A percentile compares a stretch with the other conserved stretches of the same genome.
Evolutionary conservation across 768 basidiomycete genomes (phyloP).

Genomic region (Pisolithus sp.): DNA sequence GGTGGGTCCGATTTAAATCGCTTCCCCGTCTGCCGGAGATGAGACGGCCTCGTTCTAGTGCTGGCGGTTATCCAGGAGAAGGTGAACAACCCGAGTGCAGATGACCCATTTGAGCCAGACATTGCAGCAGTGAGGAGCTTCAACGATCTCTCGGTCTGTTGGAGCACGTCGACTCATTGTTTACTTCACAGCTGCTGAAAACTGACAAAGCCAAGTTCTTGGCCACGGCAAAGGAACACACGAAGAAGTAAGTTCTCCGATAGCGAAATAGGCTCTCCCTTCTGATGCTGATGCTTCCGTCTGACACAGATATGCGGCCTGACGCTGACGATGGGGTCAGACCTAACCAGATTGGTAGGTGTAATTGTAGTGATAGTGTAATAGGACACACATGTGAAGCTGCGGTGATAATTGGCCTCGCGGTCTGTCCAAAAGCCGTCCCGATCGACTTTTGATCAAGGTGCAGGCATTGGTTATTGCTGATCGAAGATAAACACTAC

Average conservation of each 20-base stretch:
- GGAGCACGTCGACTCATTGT: not conserved
- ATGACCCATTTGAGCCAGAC: conserved; percentile 85
- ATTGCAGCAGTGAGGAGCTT: conserved; percentile 64
- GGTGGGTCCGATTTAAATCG: conserved; percentile 35
- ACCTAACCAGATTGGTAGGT: not conserved
- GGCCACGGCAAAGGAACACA: conserved; percentile 74
- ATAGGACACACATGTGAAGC: no score
- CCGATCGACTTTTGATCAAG: not conserved
- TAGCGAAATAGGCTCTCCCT: not conserved
- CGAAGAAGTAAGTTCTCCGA: conserved; percentile 58
- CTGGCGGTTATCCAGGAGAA: conserved; percentile 76
- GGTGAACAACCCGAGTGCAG: conserved; percentile 79
- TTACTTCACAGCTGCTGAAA: conserved; percentile 54
- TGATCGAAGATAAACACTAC: not conserved
- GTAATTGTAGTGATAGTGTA: conserved; percentile 10
- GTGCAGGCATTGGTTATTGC: not conserved
- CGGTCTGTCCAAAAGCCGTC: not conserved
- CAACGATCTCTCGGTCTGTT: not conserved
- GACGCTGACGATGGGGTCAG: not conserved
- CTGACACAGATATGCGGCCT: conserved; percentile 18
- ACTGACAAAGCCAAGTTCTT: conserved; percentile 70
- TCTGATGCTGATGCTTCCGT: conserved; percentile 3
- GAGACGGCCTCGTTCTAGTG: conserved; percentile 39
- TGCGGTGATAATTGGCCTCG: not conserved
- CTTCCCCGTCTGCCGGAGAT: conserved; percentile 1